Base-by-base conservation (phyloP, 495 filamentous ascomycete species). In the Cercophora scortea region DNA sequence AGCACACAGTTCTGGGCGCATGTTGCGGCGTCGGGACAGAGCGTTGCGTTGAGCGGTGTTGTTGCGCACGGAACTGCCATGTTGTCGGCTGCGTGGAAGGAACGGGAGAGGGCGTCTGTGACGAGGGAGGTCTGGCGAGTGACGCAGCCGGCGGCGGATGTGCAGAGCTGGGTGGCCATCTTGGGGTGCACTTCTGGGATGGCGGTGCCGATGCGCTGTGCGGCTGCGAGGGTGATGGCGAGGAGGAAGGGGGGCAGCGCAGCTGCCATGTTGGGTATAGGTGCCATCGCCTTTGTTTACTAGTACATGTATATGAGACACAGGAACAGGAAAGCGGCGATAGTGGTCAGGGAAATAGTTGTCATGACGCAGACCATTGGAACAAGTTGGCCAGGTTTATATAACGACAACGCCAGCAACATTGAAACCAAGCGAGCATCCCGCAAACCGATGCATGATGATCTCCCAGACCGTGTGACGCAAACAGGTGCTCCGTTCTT, bases 1-100 rank as follows among this genome's bases (percentile, higher is more conserved):
- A 77, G 61, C 2, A 75, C 61, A 58, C 78, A 82, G 64, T 77
- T 75, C 49, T 69, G 40, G 8, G 73, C 68, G 63, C 78, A 80
- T 17, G 68, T 74, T 19, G 68, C 69, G 38, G 68, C 69, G 33
- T 77, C 73, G 15, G 74, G 69, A 61, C 79, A 82, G 50, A 76
- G 63, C 11, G 63, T 65, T 12, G 61, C 36, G 61, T 75, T 73
- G 4, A 79, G 61, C 12, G 69, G 70, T 44, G 59, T 67, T 48
- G 71, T 73, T 52, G 66, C 61, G 56, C 68, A 71, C 47, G 65
- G 73, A 46, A 64, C 56, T 7, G 53, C 53, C 17, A 51, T 64
- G 49, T 60, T 56, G 61, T 59, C 62, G 49, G 62, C 61, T 19
- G 58, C 54, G 62, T 82, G 74, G 50, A 83, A 61, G 48, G 60